A percentile compares a stretch with the other conserved stretches of the same genome.
phyloP scores from a whole-genome alignment of 495 filamentous ascomycete species.

The Cercophora samala region DNA sequence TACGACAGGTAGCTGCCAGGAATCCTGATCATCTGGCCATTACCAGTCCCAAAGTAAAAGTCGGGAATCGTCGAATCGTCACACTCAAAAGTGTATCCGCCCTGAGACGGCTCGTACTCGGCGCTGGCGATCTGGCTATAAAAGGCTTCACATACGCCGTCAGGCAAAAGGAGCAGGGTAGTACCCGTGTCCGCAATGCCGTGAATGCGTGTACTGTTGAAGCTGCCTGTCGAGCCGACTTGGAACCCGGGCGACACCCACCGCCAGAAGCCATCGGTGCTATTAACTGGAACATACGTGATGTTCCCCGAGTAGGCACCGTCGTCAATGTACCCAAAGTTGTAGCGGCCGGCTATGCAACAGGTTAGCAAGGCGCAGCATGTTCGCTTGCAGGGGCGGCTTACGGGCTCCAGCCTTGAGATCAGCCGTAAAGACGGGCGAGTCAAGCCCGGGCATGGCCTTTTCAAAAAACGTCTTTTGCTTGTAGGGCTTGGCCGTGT shows the following conservation, averaged over 20 bases:
- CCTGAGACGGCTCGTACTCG: slow-evolving; percentile 43
- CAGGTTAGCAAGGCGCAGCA: neutral
- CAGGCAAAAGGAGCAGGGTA: slow-evolving; percentile 63
- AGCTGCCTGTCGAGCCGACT: slow-evolving; percentile 47
- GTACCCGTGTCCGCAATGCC: slow-evolving; percentile 71
- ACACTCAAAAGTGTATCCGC: slow-evolving; percentile 72
- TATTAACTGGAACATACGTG: slow-evolving; percentile 58
- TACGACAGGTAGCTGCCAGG: slow-evolving; percentile 58
- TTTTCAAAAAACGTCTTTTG: slow-evolving; percentile 75
- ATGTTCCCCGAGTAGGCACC: slow-evolving; percentile 61
- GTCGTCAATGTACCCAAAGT: slow-evolving; percentile 70
- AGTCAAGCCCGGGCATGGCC: slow-evolving; percentile 52
- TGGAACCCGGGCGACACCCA: slow-evolving; percentile 63
- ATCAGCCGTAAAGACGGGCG: slow-evolving; percentile 65
- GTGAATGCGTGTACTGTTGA: slow-evolving; percentile 38
- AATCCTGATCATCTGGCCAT: slow-evolving; percentile 45
- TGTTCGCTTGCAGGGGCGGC: slow-evolving; percentile 12
- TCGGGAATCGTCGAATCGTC: slow-evolving; percentile 52
- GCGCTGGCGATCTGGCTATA: slow-evolving; percentile 57
- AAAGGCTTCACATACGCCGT: slow-evolving; percentile 57
- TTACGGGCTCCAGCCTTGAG: slow-evolving; percentile 55
- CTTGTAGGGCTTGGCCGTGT: slow-evolving; percentile 58
- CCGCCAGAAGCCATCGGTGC: slow-evolving; percentile 64
- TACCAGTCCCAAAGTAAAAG: slow-evolving; percentile 57
- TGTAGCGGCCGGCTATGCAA: slow-evolving; percentile 59